A percentile compares a stretch with the other conserved stretches of the same genome.
Conservation (phyloP, 805 yeast genomes). For the Candida maesae region DNA sequence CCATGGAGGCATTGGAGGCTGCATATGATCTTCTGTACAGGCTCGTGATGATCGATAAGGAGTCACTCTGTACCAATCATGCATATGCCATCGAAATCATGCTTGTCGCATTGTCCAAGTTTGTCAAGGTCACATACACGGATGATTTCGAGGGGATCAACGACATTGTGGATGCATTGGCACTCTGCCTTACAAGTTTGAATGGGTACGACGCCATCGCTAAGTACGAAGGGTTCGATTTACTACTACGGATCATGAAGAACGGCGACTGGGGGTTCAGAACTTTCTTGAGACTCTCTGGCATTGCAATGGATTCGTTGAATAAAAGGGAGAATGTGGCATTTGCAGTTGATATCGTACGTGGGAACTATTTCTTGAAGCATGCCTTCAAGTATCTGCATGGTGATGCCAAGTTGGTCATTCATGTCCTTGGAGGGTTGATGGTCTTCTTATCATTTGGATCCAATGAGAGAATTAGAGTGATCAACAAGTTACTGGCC, state of each 20-base stretch:
- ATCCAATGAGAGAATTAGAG: conserved; percentile 23
- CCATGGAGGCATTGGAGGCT: not conserved
- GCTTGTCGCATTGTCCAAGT: conserved; percentile 6
- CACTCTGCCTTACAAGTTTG: conserved; percentile 3
- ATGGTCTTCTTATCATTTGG: conserved; percentile 20
- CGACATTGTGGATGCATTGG: conserved; percentile 16
- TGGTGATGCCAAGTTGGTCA: conserved; percentile 6
- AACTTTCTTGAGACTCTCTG: conserved; percentile 12
- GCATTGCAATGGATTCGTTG: conserved; percentile 13
- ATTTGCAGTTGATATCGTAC: conserved; percentile 11
- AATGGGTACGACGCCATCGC: conserved; percentile 14
- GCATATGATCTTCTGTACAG: conserved; percentile 7
- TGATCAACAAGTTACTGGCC: conserved; percentile 17
- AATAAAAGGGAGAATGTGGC: conserved; percentile 12
- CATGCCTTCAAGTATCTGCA: conserved; percentile 12
- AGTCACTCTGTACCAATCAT: conserved; percentile 2
- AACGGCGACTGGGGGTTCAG: conserved; percentile 10
- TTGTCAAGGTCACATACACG: not conserved
- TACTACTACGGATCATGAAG: conserved; percentile 11
- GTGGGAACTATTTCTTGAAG: conserved; percentile 16
- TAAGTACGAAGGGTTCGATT: conserved; percentile 21
- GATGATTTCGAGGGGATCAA: conserved; percentile 7
- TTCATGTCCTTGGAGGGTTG: conserved; percentile 14
- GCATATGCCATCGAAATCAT: conserved; percentile 14
- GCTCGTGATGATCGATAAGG: conserved; percentile 6